A percentile compares a stretch with the other conserved stretches of the same genome.
These are phyloP conservation scores for Athelia sp. DNA, from an alignment of 1,284 basidiomycete genomes.

Conservation along the genomic window DNA sequence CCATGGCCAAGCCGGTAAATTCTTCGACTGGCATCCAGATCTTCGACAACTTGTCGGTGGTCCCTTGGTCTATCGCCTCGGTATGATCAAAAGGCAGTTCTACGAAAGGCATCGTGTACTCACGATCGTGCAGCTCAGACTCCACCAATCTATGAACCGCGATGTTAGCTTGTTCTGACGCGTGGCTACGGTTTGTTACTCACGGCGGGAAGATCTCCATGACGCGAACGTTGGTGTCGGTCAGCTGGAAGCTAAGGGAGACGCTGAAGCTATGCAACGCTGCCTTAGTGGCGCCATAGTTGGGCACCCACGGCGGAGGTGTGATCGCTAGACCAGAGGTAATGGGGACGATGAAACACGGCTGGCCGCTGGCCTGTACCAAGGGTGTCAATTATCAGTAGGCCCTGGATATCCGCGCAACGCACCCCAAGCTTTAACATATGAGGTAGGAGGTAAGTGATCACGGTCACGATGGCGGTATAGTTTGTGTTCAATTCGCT, in stretches of 20 bases:
- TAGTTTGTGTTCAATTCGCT: slow-evolving; percentile 56
- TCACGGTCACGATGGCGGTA: slow-evolving; percentile 43
- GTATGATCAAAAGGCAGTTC: slow-evolving; percentile 3
- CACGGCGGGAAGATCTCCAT: slow-evolving; percentile 61
- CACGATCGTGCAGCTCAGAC: slow-evolving; percentile 62
- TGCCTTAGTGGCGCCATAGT: slow-evolving; percentile 59
- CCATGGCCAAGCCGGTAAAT: slow-evolving; percentile 42
- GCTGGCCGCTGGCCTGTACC: slow-evolving; percentile 33
- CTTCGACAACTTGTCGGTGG: slow-evolving; percentile 39
- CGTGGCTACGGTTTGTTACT: slow-evolving; percentile 22
- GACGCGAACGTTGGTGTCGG: slow-evolving; percentile 47
- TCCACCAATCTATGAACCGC: slow-evolving; percentile 40
- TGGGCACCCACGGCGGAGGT: slow-evolving; percentile 36
- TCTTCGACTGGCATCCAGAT: slow-evolving; percentile 57
- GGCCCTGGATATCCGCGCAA: too few species aligned
- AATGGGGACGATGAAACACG: slow-evolving; percentile 47
- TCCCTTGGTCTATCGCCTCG: slow-evolving; percentile 42
- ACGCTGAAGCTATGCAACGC: slow-evolving; percentile 53
- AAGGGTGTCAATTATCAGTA: too few species aligned
- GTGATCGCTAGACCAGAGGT: slow-evolving; percentile 47
- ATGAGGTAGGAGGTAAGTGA: slow-evolving; percentile 51
- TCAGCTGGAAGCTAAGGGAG: slow-evolving; percentile 43
- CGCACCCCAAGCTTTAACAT: slow-evolving; percentile 47
- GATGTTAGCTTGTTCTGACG: background rate
- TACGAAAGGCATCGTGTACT: slow-evolving; percentile 13